phyloP scores from a whole-genome alignment of 257 asterid species.

The Craterostigma plantagineum region DNA sequence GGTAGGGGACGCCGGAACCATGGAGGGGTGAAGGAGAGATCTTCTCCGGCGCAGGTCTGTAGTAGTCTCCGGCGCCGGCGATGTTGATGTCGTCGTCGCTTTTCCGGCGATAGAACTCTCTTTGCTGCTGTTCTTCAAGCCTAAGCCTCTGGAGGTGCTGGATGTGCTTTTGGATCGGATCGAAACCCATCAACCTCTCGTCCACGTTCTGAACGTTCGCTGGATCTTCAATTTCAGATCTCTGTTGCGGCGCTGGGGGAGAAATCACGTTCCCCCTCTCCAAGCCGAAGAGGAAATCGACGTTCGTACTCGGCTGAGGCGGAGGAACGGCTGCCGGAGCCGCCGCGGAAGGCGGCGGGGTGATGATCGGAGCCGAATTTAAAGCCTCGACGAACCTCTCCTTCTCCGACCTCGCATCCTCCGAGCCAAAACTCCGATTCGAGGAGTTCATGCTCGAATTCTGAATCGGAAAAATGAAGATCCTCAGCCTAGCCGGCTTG shows the following conservation, averaged over 20 bases:
- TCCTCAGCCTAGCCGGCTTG: conserved; percentile 63
- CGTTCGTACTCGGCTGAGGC: conserved; percentile 14
- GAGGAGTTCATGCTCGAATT: conserved; percentile 27
- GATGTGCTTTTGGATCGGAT: conserved; percentile 94
- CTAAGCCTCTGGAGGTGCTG: conserved; percentile 78
- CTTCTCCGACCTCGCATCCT: conserved; percentile 68
- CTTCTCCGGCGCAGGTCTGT: conserved; percentile 42
- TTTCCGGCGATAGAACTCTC: conserved; percentile 29
- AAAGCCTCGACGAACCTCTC: conserved; percentile 87
- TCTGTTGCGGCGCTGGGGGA: conserved; percentile 17
- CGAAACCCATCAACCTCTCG: conserved; percentile 32
- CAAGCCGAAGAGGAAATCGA: not conserved
- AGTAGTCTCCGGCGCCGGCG: conserved; percentile 21
- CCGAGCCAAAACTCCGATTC: conserved; percentile 53
- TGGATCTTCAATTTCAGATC: conserved; percentile 41
- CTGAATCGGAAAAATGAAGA: conserved; percentile 41
- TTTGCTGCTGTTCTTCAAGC: conserved; percentile 51
- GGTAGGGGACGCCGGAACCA: conserved; percentile 30
- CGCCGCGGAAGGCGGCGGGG: conserved; percentile 21
- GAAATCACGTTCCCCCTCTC: conserved; percentile 15
- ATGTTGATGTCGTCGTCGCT: conserved; percentile 41
- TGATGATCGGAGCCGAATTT: conserved; percentile 59
- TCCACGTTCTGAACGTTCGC: too few relatives aligned
- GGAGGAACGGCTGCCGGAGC: conserved; percentile 11
- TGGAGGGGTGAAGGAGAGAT: conserved; percentile 19